Base-by-base conservation (phyloP, 345 rosid species). In the Eucalyptus cloeziana region DNA sequence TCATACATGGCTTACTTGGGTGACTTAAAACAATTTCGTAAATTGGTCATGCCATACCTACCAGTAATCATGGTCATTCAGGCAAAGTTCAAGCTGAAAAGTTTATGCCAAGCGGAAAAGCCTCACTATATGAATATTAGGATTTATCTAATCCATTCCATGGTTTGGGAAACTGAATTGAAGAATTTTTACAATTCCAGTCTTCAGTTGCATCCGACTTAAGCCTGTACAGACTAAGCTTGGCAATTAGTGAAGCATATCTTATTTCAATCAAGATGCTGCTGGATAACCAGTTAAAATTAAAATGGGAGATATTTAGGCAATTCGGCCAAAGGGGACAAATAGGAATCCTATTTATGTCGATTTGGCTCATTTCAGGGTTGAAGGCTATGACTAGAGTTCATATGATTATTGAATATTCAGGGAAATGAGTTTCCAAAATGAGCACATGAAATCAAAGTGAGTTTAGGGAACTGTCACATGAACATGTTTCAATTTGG, bases 401-500 rank as follows among this genome's bases (percentile, higher is more conserved):
- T 92, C 91, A 90, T 89, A 90, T 52, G 52, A 91, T 43, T 90
- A 90, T 62, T 81, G 88, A 44, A 58, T 0, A 3, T 58, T 58
- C 13, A 58, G 64, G 62, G 12, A 58, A 24, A 88, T 43, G 19
- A 8, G 31, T 60, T 1, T 11, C 31, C 31, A 2, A 60, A 60
- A 60, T 60, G 31, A 60, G 27, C 31, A 1, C 69, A 12, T 60
- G 69, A 60, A 60, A 13, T 1, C 69, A 27, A 27, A 60, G 69
- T 25, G 1, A 60, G n/a, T 58, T 24, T 5, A 58, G n/a, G 1
- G 0, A 58, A 58, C 13, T 24, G 31, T 60, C 69, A 5, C 67
- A 25, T 12, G 15, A 27, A 27, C 8, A 27, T 60, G 69, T 10
- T 11, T 27, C 13, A 5, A 58, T 60, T 5, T 60, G 69, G 69